Percentiles rank a stretch among this genome's conserved stretches.
Evolutionary conservation across 345 rosid genomes (phyloP).

Genomic region (Populus tremula): DNA sequence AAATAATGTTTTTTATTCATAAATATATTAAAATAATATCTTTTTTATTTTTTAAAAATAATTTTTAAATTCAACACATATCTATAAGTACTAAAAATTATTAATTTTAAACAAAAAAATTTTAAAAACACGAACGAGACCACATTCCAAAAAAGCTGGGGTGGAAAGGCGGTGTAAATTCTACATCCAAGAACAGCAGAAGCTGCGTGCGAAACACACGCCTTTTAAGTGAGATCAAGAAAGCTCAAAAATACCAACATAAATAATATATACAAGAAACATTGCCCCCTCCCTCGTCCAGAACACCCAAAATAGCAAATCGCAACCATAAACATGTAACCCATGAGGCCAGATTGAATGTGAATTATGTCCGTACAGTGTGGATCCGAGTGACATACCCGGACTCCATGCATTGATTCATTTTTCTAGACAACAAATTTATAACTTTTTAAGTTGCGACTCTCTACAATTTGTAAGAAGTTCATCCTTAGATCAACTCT

Average conservation of each 20-base stretch:
- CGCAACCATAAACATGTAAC: neutral
- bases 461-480: constrained; percentile 26
- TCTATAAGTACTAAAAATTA: no score
- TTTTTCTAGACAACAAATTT: constrained; percentile 7
- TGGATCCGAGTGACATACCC: constrained; percentile 4
- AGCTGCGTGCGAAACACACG: no score
- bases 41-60: no score
- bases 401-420: neutral
- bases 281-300: neutral
- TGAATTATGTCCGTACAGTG: constrained; percentile 10
- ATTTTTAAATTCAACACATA: no score
- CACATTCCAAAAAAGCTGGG: no score
- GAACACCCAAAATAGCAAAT: constrained; percentile 17
- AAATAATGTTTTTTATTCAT: no score
- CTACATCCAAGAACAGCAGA: no score
- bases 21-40: no score
- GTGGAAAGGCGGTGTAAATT: no score
- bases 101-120: no score
- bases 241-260: neutral
- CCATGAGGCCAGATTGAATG: constrained; percentile 6
- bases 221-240: no score
- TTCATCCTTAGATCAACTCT: constrained; percentile 56
- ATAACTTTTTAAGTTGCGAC: neutral
- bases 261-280: constrained; percentile 16
- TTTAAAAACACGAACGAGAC: no score